Conservation (phyloP, 2,329 filamentous ascomycete genomes). For the Blumeriella jaapii region DNA sequence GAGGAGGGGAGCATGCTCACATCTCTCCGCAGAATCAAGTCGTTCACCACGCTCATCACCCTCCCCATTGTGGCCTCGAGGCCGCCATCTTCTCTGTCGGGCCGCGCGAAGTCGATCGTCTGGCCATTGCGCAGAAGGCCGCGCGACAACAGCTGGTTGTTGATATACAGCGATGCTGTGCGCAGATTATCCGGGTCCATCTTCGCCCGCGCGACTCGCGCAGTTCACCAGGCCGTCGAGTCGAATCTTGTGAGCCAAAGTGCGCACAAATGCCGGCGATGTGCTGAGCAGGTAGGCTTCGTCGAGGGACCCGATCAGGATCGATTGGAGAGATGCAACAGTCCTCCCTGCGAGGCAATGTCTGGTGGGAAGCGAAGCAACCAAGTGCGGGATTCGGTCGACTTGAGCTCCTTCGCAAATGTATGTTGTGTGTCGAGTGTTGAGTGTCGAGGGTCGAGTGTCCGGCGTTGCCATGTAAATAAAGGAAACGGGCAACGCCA, state of each 20-base stretch:
- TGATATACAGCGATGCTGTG: constrained; percentile 60
- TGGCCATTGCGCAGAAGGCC: constrained; percentile 57
- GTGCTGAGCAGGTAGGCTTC: too few relatives aligned
- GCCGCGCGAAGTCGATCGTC: constrained; percentile 71
- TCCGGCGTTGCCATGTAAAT: constrained; percentile 7
- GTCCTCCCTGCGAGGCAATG: too few relatives aligned
- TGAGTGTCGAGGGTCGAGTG: not conserved
- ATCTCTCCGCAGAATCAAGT: constrained; percentile 81
- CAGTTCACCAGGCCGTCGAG: not conserved
- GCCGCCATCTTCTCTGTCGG: constrained; percentile 49
- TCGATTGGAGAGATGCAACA: too few relatives aligned
- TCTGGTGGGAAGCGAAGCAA: not conserved
- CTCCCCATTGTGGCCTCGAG: constrained; percentile 64
- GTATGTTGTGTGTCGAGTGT: too few relatives aligned
- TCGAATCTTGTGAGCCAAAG: too few relatives aligned
- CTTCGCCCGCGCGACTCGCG: too few relatives aligned
- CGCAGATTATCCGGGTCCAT: constrained; percentile 43
- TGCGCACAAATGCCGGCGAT: too few relatives aligned
- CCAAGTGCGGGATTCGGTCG: not conserved
- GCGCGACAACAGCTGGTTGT: constrained; percentile 57
- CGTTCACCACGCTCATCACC: constrained; percentile 89
- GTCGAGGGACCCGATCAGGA: too few relatives aligned
- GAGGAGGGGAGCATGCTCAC: constrained; percentile 38
- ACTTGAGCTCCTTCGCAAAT: too few relatives aligned
- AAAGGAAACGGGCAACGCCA: constrained; percentile 4